phyloP scores from a whole-genome alignment of 768 basidiomycete species.

The Russula vinacea region DNA sequence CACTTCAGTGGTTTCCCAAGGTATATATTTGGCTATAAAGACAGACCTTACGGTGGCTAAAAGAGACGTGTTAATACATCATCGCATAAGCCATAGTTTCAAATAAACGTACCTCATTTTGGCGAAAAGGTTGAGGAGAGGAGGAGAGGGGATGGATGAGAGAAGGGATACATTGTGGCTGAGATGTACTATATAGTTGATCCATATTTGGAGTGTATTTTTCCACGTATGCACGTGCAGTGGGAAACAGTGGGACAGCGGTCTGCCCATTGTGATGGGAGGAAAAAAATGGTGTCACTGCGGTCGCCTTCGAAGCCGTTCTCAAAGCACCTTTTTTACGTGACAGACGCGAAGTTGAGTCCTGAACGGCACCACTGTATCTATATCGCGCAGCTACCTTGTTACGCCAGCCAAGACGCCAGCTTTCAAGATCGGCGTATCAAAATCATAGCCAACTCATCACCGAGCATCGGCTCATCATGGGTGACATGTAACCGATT shows the following conservation, averaged over 20 bases:
- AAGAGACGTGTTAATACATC: constrained; percentile 30
- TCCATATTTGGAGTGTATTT: constrained; percentile 1
- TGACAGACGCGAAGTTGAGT: background rate
- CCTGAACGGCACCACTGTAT: background rate
- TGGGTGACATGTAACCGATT: background rate
- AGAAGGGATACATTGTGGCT: constrained; percentile 16
- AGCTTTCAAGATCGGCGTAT: constrained; percentile 18
- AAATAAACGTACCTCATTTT: constrained; percentile 41
- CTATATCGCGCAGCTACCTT: constrained; percentile 1
- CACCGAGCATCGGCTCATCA: background rate
- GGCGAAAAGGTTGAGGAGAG: constrained; percentile 30
- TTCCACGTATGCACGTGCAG: constrained; percentile 4
- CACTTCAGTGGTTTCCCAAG: constrained; percentile 32
- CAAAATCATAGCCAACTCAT: constrained; percentile 15
- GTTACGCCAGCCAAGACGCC: no score
- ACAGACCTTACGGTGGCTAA: constrained; percentile 84
- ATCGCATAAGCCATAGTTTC: background rate
- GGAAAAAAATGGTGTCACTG: background rate
- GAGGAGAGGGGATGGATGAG: constrained; percentile 17
- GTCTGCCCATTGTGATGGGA: background rate
- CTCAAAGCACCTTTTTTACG: constrained; percentile 1
- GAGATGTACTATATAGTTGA: constrained; percentile 30
- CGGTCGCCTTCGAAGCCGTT: constrained; percentile 8
- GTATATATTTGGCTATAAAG: constrained; percentile 20
- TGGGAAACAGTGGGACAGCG: no score